Base-by-base conservation (phyloP, 495 filamentous ascomycete species). In the Trichoderma parareesei region DNA sequence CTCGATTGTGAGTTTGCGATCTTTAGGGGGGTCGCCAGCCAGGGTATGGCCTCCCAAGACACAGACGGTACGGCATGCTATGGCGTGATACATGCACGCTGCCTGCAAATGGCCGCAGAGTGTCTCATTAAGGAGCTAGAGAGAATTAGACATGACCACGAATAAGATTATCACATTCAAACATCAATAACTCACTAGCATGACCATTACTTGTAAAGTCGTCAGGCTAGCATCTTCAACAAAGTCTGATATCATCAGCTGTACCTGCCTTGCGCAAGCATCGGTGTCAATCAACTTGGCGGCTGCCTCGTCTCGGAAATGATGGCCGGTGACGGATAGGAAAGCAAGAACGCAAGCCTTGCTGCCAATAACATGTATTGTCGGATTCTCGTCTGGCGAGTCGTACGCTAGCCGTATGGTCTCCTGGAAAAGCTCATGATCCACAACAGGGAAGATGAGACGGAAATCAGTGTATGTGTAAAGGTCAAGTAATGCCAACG, bases 291-390 rank as follows among this genome's bases (percentile, higher is more conserved):
- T 43, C 16, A 64, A 62, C 16, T 74, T 72, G 8, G 79, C 66
- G 13, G 75, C 67, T 3, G 71, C 67, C 11, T 73, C 0, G 27
- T 8, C 9, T 14, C 9, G 9, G 37, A 57, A 57, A 20, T 42
- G 60, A 62, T 41, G 60, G 10, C 60, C 42, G 13, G 16, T 65
- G 66, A 82, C 74, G 0, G 76, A 74, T 7, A 79, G 53, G 64
- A 84, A 83, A 6, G 78, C 72, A 68, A 81, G 74, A 9, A 83
- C 71, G 60, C 77, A 82, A 0, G 78, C 78, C 60, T 72, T 74
- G 16, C 71, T 68, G 20, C 60, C 20, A 33, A 62, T 62, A 2
- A 42, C 38, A 16, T 41, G 38, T 7, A 44, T 20, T 40, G 60
- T 62, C 7, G 38, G 38, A 14, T 48, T 60, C 33, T 14, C n/a